These are phyloP conservation scores for Penicillium soppii DNA, from an alignment of 495 filamentous ascomycete genomes.

Conservation along the genomic window DNA sequence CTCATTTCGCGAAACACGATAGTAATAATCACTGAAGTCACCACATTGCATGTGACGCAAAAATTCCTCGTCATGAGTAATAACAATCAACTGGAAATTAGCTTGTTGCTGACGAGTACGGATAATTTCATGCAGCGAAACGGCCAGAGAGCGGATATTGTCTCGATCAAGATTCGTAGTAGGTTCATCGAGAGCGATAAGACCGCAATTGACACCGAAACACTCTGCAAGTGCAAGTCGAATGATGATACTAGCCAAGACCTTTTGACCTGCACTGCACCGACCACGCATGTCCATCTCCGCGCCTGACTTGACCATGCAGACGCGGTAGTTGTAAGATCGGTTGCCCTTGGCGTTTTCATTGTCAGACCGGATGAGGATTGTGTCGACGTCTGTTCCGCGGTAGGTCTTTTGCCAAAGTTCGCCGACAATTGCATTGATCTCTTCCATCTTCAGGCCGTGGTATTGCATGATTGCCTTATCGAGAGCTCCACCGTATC, in stretches of 20 bases:
- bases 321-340: conserved; percentile 95
- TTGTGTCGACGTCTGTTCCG: conserved; percentile 95
- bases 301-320: conserved; percentile 94
- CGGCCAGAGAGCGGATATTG: conserved; percentile 86
- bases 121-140: conserved; percentile 85
- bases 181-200: conserved; percentile 97
- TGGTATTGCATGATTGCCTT: conserved; percentile 98
- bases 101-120: conserved; percentile 75
- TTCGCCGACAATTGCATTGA: conserved; percentile 92
- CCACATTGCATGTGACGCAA: conserved; percentile 86
- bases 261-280: conserved; percentile 94
- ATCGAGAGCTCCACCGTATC: conserved; percentile 78
- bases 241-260: conserved; percentile 96
- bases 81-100: conserved; percentile 97
- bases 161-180: conserved; percentile 96
- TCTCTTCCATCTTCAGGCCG: conserved; percentile 95
- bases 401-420: conserved; percentile 97
- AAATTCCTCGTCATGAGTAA: conserved; percentile 99
- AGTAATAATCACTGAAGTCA: conserved; percentile 95
- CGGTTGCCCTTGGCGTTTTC: conserved; percentile 73
- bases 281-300: conserved; percentile 99
- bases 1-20: conserved; percentile 76
- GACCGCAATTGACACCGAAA: conserved; percentile 92
- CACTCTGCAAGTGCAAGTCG: conserved; percentile 94
- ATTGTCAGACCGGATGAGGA: conserved; percentile 88